Base-by-base conservation (phyloP, 2,329 filamentous ascomycete genomes). In the Cytospora paraplurivora region DNA sequence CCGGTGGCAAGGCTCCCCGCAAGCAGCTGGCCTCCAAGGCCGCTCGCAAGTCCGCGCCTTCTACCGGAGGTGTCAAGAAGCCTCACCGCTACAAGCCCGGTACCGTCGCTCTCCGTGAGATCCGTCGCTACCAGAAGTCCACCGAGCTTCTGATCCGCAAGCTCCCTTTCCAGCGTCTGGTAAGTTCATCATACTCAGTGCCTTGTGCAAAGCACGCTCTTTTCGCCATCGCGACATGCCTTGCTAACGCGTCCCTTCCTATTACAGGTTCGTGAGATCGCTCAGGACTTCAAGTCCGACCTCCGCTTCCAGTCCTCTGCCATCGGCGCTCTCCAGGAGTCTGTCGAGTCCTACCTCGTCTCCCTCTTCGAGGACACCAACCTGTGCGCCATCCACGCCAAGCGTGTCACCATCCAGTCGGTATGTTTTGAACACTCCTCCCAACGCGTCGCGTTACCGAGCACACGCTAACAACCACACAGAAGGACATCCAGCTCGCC, bases 21-120 rank as follows among this genome's bases (percentile, higher is more conserved):
- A 99, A 99, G 92, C 93, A 97, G 88, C 93, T 98, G 76, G 94
- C 94, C 74, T 97, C 93, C 86, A 97, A 97, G 91, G 95, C 94
- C 72, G 94, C 95, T 76, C 93, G 95, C 85, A 99, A 99, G 89
- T 93, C 90, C 74, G 94, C 95, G 67, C 95, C 95, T 73, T 97
- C 93, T 68, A 98, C 95, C 79, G 95, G 94, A 75, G 91, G 91
- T 88, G 91, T 94, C 87, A 95, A 95, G 91, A 95, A 95, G 90
- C 91, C 91, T 81, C 91, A 93, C 83, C 86, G 91, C 76, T 82
- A 93, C 79, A 93, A 93, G 90, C 91, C 91, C 76, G 90, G 90
- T 86, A 96, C 95, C 76, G 91, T 97, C 82, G 94, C 94, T 86
- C 90, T 98, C 74, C 92, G 93, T 87, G 95, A 99, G 84, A 99